Conservation (phyloP, 306 rosid genomes). For the Cucumis melo region DNA sequence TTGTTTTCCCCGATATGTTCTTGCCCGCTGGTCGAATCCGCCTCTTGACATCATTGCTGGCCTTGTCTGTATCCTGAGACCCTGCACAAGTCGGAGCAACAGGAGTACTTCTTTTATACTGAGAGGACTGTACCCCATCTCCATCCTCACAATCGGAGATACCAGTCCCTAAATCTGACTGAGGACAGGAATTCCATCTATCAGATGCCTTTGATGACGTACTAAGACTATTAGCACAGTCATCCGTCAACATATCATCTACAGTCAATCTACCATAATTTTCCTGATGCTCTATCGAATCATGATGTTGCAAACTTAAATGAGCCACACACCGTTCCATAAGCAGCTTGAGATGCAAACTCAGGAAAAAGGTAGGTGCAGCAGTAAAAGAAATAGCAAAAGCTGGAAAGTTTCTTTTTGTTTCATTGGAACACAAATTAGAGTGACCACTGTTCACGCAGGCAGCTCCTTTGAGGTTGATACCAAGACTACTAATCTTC, state of each 20-base stretch:
- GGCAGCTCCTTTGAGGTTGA: slow-evolving; percentile 39
- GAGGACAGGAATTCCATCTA: slow-evolving; percentile 23
- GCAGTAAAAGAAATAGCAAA: slow-evolving; percentile 72
- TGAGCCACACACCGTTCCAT: slow-evolving; percentile 47
- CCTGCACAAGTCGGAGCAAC: slow-evolving; percentile 23
- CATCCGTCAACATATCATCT: slow-evolving; percentile 24
- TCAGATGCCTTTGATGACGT: slow-evolving; percentile 18
- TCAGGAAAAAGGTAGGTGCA: slow-evolving; percentile 66
- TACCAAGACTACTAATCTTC: slow-evolving; percentile 41
- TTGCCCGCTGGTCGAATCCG: slow-evolving; percentile 21
- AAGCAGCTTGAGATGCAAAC: slow-evolving; percentile 73
- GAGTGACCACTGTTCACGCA: slow-evolving; percentile 19
- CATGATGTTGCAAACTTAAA: slow-evolving; percentile 29
- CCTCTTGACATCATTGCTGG: slow-evolving; percentile 12
- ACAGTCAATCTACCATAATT: slow-evolving; percentile 19
- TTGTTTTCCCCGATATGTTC: slow-evolving; percentile 19
- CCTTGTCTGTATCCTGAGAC: slow-evolving; percentile 22
- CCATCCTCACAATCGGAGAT: slow-evolving; percentile 20
- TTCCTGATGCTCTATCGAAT: slow-evolving; percentile 25
- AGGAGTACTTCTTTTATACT: slow-evolving; percentile 15
- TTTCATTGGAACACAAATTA: slow-evolving; percentile 24
- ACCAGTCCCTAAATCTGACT: slow-evolving; percentile 15
- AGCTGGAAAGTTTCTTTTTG: slow-evolving; percentile 37
- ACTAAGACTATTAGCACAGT: slow-evolving; percentile 22
- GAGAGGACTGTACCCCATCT: slow-evolving; percentile 12